Conservation (phyloP, 306 rosid species). For the Cicer arietinum region DNA sequence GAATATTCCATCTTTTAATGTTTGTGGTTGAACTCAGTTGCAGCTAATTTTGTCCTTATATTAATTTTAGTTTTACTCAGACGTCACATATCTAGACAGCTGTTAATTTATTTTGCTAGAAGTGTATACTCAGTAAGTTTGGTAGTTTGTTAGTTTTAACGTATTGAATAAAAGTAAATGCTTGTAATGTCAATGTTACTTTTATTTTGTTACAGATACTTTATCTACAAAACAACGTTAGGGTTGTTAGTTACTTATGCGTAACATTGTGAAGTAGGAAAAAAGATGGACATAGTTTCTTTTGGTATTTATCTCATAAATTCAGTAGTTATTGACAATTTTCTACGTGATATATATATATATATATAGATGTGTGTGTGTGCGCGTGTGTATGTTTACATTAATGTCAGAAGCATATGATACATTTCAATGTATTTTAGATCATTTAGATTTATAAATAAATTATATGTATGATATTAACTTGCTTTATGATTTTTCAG, state of each 20-base stretch:
- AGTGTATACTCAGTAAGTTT: constrained; percentile 4
- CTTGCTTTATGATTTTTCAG: background rate
- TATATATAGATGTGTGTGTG: no score
- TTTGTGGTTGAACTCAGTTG: background rate
- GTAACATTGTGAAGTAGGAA: background rate
- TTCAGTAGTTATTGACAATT: background rate
- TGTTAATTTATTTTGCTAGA: background rate
- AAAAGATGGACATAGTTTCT: background rate
- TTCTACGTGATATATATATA: constrained; percentile 5
- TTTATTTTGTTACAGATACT: background rate
- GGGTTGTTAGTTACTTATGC: background rate
- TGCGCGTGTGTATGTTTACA: background rate
- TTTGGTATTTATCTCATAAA: constrained; percentile 15
- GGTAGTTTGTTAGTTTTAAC: constrained; percentile 12
- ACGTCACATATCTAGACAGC: background rate
- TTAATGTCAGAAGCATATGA: constrained; percentile 6
- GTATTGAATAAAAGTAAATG: constrained; percentile 9
- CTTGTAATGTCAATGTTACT: background rate
- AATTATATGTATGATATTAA: constrained; percentile 10
- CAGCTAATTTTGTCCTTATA: constrained; percentile 5
- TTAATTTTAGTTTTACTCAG: constrained; percentile 13
- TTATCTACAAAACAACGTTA: constrained; percentile 5
- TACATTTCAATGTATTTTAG: background rate
- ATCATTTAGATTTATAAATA: background rate
- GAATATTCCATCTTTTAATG: background rate